phyloP scores from a whole-genome alignment of 2,329 filamentous ascomycete species.

The Graphium sp. region DNA sequence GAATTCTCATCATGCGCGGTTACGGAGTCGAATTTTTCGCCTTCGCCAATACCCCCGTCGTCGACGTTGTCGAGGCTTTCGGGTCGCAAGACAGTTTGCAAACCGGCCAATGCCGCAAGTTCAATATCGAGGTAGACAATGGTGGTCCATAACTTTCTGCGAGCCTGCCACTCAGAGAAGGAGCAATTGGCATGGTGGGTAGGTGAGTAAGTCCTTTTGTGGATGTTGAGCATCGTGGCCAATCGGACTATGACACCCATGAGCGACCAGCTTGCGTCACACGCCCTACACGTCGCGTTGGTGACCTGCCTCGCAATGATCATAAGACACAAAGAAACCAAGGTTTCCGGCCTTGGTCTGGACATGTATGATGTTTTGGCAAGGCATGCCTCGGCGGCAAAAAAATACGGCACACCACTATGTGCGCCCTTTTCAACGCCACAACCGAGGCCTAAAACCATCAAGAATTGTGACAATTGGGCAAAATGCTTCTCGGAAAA shows the following conservation, averaged over 20 bases:
- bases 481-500: slow-evolving; percentile 10
- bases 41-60: too few species aligned
- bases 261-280: slow-evolving; percentile 18
- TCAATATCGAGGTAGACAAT: slow-evolving; percentile 18
- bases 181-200: slow-evolving; percentile 11
- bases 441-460: slow-evolving; percentile 17
- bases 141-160: slow-evolving; percentile 16
- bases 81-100: slow-evolving; percentile 15
- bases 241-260: slow-evolving; percentile 16
- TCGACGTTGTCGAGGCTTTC: slow-evolving; percentile 14
- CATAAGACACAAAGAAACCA: slow-evolving; percentile 15
- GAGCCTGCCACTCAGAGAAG: slow-evolving; percentile 11
- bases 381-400: slow-evolving; percentile 18
- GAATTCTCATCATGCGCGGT: slow-evolving; percentile 10
- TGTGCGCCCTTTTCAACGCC: slow-evolving; percentile 14
- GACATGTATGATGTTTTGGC: slow-evolving; percentile 20
- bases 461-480: slow-evolving; percentile 17
- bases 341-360: slow-evolving; percentile 14
- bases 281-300: slow-evolving; percentile 18
- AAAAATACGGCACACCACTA: slow-evolving; percentile 15
- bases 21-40: too few species aligned
- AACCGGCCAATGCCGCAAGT: slow-evolving; percentile 16
- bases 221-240: slow-evolving; percentile 16
- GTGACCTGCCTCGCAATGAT: slow-evolving; percentile 18
- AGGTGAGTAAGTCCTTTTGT: too few species aligned